phyloP scores from a whole-genome alignment of 2,329 filamentous ascomycete genomes.

The Pseudogymnoascus sp. region DNA sequence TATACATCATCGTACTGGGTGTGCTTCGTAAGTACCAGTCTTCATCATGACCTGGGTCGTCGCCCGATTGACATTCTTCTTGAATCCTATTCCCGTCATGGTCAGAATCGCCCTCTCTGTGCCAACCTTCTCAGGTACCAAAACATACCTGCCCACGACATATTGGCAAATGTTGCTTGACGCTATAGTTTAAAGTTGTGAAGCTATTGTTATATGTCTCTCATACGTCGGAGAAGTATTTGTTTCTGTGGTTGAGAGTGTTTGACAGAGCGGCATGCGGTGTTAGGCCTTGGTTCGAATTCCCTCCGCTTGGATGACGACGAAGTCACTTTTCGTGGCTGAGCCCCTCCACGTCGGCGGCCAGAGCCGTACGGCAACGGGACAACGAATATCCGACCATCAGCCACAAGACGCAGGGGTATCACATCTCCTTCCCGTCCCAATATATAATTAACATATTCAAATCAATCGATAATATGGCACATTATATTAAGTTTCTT shows the following conservation, averaged over 20 bases:
- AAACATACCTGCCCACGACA: conserved; percentile 61
- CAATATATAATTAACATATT: not conserved
- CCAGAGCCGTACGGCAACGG: not conserved
- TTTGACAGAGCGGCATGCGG: not conserved
- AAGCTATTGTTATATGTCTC: not conserved
- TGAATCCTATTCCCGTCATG: conserved; percentile 52
- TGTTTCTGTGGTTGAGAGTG: not conserved
- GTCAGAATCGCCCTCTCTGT: conserved; percentile 5
- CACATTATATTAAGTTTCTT: not conserved
- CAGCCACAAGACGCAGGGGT: not conserved
- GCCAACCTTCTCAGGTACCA: not conserved
- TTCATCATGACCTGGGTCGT: conserved; percentile 99
- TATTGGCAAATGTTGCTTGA: conserved; percentile 28
- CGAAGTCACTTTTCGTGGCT: conserved; percentile 6
- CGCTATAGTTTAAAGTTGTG: not conserved
- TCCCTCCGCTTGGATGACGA: not conserved
- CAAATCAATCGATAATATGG: not conserved
- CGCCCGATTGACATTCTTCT: conserved; percentile 96
- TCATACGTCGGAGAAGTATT: not conserved
- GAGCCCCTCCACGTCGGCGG: not conserved
- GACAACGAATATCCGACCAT: not conserved
- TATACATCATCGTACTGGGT: not conserved
- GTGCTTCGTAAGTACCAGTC: conserved; percentile 52
- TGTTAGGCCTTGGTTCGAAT: not conserved
- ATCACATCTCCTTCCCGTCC: not conserved